These are phyloP conservation scores for Ogataea paradorogensis DNA, from an alignment of 805 yeast genomes.

Conservation along the genomic window DNA sequence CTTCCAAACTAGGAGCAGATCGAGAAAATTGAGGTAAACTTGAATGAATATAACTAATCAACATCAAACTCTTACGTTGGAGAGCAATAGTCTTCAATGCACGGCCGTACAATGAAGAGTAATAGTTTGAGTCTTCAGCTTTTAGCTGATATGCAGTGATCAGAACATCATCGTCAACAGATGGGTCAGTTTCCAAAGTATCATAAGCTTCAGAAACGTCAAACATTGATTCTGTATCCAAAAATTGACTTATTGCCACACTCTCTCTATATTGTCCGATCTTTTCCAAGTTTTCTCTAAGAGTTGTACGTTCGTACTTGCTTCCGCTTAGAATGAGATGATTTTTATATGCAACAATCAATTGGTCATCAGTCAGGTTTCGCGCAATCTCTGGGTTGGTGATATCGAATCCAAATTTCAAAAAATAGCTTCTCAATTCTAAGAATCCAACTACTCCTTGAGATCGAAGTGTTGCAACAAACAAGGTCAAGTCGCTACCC, in stretches of 20 bases:
- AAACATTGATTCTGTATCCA: constrained; percentile 49
- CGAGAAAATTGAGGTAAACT: constrained; percentile 36
- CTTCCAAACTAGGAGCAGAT: constrained; percentile 22
- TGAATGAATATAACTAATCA: constrained; percentile 52
- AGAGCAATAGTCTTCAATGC: constrained; percentile 63
- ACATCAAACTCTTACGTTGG: constrained; percentile 51
- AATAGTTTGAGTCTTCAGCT: constrained; percentile 47
- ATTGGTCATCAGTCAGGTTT: constrained; percentile 25
- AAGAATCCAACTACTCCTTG: constrained; percentile 51
- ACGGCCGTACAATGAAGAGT: constrained; percentile 44
- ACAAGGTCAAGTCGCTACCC: constrained; percentile 43
- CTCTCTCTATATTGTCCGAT: constrained; percentile 41
- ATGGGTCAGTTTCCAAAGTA: constrained; percentile 46
- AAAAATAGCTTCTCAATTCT: constrained; percentile 35
- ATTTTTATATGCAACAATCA: constrained; percentile 29
- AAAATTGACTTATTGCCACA: constrained; percentile 31
- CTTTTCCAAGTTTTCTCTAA: constrained; percentile 40
- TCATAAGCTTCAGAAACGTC: constrained; percentile 48
- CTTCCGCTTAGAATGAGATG: constrained; percentile 22
- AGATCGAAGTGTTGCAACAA: constrained; percentile 45
- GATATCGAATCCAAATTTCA: constrained; percentile 29
- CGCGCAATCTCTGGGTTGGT: constrained; percentile 20
- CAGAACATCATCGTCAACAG: constrained; percentile 67
- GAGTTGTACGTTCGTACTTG: constrained; percentile 23
- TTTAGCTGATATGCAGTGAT: constrained; percentile 72